Evolutionary conservation across 2,329 filamentous ascomycete genomes (phyloP), one percentile per base, ranked within the genome.

Genomic region (Dactylellina haptotyla): DNA sequence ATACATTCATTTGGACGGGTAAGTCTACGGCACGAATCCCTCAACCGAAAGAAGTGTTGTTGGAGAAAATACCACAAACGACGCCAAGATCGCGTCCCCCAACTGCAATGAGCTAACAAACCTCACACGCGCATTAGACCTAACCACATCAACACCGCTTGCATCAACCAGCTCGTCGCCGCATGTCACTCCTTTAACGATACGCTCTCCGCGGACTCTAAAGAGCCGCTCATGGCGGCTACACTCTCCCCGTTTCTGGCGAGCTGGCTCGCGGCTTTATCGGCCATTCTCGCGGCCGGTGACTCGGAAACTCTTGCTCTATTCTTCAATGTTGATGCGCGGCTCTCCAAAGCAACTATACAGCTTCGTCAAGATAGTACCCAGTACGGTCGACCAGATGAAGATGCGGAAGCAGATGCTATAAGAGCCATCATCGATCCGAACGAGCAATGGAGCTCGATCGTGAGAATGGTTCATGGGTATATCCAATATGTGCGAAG

Each of bases 401-500:
- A 73, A 37, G 61, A 73, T 50, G 30, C 46, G 3, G 69, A 73
- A 14, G 16, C 57, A 4, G 69, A 66, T 6, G 54, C 48, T n/a
- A 20, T 73, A 12, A 65, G 69, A 37, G 61, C 56, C 18, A 26
- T 45, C 0, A 16, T 73, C 32, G 69, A 73, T 20, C 69, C 61
- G n/a, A 48, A 58, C n/a, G 69, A 73, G 32, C 69, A 73, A 57
- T 73, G 69, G 69, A 48, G 61, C 32, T 53, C 61, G 2, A 30
- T 73, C 0, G 69, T 32, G 30, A 59, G 69, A 39, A 73, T 73
- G 69, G 69, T 73, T 16, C 34, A 73, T 39, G 61, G 46, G 61
- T 73, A 73, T 46, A 39, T 73, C n/a, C 53, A 61, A 14, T 73
- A 73, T 20, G n/a, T 73, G 4, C 69, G 69, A n/a, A 28, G n/a